Evolutionary conservation across 1,139 yeast species (phyloP).

Genomic region (Saccharomyces hybrid): DNA sequence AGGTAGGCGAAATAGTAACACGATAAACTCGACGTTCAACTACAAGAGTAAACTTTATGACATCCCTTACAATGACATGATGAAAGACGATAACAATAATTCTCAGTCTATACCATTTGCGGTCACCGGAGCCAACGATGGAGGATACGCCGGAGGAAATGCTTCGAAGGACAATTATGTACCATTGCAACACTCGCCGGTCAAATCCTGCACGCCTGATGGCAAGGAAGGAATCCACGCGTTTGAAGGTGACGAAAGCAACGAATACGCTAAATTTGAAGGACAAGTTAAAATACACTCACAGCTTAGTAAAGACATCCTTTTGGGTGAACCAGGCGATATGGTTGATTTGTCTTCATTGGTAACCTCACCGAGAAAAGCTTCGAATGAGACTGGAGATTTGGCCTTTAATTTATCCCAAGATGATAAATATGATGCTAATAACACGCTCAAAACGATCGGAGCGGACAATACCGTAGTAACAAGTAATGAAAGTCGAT

Average conservation of each 20-base stretch:
- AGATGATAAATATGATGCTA: background rate
- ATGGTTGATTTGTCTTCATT: constrained; percentile 19
- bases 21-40: constrained; percentile 8
- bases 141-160: background rate
- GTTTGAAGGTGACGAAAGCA: background rate
- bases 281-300: background rate
- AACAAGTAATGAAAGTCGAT: background rate
- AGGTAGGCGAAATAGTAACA: background rate
- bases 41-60: constrained; percentile 16
- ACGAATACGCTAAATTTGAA: background rate
- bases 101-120: background rate
- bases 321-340: constrained; percentile 28
- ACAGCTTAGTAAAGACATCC: constrained; percentile 19
- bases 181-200: background rate
- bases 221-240: background rate
- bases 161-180: background rate
- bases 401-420: background rate
- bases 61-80: constrained; percentile 6
- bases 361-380: background rate
- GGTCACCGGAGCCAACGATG: background rate
- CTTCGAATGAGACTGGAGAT: background rate
- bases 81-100: background rate
- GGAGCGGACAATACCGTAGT: background rate
- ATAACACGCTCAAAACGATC: background rate
- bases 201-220: background rate